Evolutionary conservation across 2,329 filamentous ascomycete genomes (phyloP), one percentile per base, ranked within the genome.

Genomic region (Blastomyces parvus): DNA sequence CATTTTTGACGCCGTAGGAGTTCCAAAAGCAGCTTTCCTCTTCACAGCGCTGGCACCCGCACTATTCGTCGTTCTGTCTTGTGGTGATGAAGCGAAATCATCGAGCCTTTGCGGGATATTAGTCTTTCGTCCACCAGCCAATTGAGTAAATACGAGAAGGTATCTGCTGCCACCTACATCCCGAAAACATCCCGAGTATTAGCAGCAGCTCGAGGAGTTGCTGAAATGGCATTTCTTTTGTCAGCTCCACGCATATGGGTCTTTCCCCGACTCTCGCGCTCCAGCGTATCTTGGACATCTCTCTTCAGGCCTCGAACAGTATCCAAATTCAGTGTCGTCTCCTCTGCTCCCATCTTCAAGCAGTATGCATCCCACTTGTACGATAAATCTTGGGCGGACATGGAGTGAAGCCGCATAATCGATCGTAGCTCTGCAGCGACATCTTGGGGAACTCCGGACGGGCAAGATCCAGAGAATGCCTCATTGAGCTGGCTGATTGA

Each of bases 331-430:
- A 90, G 78, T 64, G 82, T 86, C 66, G 87, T 86, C 63, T 91
- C 88, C 63, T 95, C 90, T 58, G 85, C 80, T 30, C 92, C 90
- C 87, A 97, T 91, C 77, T 93, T 96, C 74, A 99, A 88, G 76
- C 89, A 92, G 81, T 97, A 97, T 0, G 91, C 93, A 76, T 99
- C 94, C 94, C 94, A 99, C 82, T 97, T 97, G 85, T 91, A 97
- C 77, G 91, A 97, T 33, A 97, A 82, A 73, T 97, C 94, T 74
- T 97, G 87, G 42, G 87, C 82, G 19, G 86, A 85, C 65, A 97
- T 83, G 58, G 86, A 86, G 77, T 97, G 90, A 65, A 97, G 82
- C 62, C 88, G 86, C 78, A 94, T 84, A 73, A 96, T 95, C 64
- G 91, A 95, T 73, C 88, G 84, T 68, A 99, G 81, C 78, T 97